Conservation (phyloP, 225 moss, liverwort and hornwort genomes). For the Pseudoscleropodium purum region DNA sequence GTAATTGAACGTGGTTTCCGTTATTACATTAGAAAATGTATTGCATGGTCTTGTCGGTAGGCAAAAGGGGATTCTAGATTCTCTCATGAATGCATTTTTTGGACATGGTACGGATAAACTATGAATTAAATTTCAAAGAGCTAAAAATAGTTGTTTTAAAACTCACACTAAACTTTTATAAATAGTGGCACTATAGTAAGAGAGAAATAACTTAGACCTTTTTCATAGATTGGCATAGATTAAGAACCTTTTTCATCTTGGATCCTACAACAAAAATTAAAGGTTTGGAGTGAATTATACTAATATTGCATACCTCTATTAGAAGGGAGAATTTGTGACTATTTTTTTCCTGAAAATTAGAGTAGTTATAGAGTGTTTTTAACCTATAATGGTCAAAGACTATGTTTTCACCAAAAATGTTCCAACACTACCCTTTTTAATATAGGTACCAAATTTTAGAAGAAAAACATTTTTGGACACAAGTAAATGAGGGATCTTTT, state of each 20-base stretch:
- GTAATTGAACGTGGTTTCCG: background rate
- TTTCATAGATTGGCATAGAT: background rate
- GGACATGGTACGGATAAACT: fast-evolving
- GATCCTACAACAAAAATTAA: fast-evolving
- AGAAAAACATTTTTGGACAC: too few species aligned
- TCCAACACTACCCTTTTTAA: too few species aligned
- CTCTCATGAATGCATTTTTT: fast-evolving
- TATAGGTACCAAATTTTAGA: too few species aligned
- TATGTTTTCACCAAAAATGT: too few species aligned
- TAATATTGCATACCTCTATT: fast-evolving
- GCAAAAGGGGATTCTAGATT: too few species aligned
- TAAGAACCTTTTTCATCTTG: background rate
- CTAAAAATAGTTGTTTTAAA: fast-evolving
- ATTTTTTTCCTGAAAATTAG: background rate
- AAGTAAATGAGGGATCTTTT: too few species aligned
- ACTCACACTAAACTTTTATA: background rate
- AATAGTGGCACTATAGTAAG: background rate
- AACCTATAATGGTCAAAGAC: too few species aligned
- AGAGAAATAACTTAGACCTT: background rate
- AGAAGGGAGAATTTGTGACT: background rate
- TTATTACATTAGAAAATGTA: background rate
- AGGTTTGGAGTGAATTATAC: background rate
- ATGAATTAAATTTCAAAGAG: background rate
- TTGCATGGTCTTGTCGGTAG: too few species aligned
- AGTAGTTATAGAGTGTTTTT: too few species aligned